Evolutionary conservation across 129 eudicot species (phyloP), one percentile per base, ranked within the genome.

Genomic region (Artemisia annua): DNA sequence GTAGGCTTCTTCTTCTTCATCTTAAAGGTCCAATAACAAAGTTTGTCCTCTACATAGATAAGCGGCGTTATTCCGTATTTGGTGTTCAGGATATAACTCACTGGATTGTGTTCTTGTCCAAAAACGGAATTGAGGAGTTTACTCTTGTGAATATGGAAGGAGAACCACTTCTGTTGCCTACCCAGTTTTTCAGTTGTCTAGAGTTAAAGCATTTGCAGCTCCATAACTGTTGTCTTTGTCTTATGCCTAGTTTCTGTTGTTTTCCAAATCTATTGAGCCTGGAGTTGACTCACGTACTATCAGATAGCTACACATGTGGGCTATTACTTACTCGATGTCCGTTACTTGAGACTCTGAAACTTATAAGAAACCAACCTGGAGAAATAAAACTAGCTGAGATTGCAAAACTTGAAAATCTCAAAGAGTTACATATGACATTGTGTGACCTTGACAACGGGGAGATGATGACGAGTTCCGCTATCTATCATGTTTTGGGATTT

Each of bases 211-310:
- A 46, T 66, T 48, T 75, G 50, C 57, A 44, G 48, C 67, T 75
- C 5, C 3, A 1, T 22, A 8, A 11, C 5, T 55, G 73, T 56
- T 3, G 1, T 17, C 3, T 75, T 0, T 0, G 7, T 22, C 48
- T 16, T 5, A 2, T 46, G 2, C 9, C 57, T 5, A 7, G 26
- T n/a, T 75, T 75, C 20, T 15, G 7, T 65, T 72, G 73, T 22
- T 75, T 75, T 43, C 79, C 66, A n/a, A 19, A 75, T 19, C 79
- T 75, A 0, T 66, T 66, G 49, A 53, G 48, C 57, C 66, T 75
- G 15, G 67, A 66, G 17, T 75, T 75, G 32, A 0, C 13, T 22
- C 0, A 0, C 44, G 44, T 35, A 3, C 57, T 66, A 39, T 66
- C 26, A 65, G 30, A 10, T 22, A 54, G 50, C 13, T 0, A 49